Evolutionary conservation across 768 basidiomycete genomes (phyloP), one percentile per base, ranked within the genome.

Genomic region (Lenzites betulinus): DNA sequence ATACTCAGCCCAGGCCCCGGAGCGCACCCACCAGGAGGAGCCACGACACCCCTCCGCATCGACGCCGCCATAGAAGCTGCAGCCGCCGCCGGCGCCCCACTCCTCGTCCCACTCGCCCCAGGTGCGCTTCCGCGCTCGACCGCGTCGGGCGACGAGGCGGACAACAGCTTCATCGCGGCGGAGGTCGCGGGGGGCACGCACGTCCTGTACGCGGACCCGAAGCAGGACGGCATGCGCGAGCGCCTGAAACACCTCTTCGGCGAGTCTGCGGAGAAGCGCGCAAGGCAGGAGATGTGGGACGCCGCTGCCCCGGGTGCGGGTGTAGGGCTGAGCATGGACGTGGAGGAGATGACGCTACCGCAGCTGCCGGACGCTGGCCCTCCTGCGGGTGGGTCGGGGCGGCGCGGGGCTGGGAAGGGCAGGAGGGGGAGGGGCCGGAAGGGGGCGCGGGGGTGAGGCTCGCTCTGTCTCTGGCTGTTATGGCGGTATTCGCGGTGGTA

Each of bases 181-280:
- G 56, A 54, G 7, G 26, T 47, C 1, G 28, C 36, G 18, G 51
- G 28, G 63, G 59, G 15, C 67, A 66, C 52, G 70, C 77, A 81
- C 6, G 86, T 90, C 9, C 78, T 76, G 58, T 91, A 90, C 63
- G 87, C 88, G 68, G 88, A 90, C 71, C 87, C 87, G 1, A 81
- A 73, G 22, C 84, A 89, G 73, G 71, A 75, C 41, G 82, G 81
- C 49, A 87, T 87, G 71, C 81, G 81, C 71, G 74, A 78, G 60
- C 76, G 81, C 68, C 67, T 90, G 64, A 78, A 88, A 81, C 78
- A 72, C 54, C 70, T 90, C 66, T 67, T 89, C 46, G 79, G 75
- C 64, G 75, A 66, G 7, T 67, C 35, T 11, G 50, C 35, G 42
- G 43, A 36, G 48, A 12, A 46, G 43, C 25, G 30, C 12, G 47